phyloP scores from a whole-genome alignment of 306 rosid genomes.

The Lotus japonicus region DNA sequence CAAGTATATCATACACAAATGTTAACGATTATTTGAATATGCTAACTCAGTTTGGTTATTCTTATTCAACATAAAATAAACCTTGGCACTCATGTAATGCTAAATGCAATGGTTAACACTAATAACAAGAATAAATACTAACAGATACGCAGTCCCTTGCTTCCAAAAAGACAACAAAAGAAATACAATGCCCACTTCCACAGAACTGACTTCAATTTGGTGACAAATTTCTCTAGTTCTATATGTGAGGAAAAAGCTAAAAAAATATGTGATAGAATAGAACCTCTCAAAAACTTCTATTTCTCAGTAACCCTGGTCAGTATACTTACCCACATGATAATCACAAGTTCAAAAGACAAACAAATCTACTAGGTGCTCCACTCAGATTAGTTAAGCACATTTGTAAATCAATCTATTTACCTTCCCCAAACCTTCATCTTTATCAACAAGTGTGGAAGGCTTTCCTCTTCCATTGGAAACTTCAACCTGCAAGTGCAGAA shows the following conservation, averaged over 20 bases:
- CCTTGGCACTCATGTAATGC: constrained; percentile 1
- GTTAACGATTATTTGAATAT: neutral
- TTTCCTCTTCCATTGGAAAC: constrained; percentile 63
- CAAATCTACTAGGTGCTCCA: neutral
- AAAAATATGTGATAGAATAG: neutral
- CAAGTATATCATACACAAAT: neutral
- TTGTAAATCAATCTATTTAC: constrained; percentile 33
- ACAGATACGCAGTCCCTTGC: neutral
- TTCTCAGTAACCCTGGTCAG: neutral
- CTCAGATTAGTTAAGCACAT: neutral
- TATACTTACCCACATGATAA: neutral
- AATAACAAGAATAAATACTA: neutral
- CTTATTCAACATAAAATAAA: neutral
- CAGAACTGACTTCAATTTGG: constrained; percentile 4
- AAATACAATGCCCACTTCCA: neutral
- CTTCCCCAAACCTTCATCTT: constrained; percentile 84
- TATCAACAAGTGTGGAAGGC: constrained; percentile 50
- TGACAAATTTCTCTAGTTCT: neutral
- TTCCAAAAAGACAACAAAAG: neutral
- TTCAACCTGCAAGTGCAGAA: constrained; percentile 57
- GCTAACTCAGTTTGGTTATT: neutral
- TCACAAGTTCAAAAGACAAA: neutral
- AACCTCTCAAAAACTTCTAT: neutral
- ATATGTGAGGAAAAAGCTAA: neutral
- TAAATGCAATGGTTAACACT: neutral